Evolutionary conservation across 176 grass and related monocot species (phyloP).

Genomic region (Rhynchospora pubera): DNA sequence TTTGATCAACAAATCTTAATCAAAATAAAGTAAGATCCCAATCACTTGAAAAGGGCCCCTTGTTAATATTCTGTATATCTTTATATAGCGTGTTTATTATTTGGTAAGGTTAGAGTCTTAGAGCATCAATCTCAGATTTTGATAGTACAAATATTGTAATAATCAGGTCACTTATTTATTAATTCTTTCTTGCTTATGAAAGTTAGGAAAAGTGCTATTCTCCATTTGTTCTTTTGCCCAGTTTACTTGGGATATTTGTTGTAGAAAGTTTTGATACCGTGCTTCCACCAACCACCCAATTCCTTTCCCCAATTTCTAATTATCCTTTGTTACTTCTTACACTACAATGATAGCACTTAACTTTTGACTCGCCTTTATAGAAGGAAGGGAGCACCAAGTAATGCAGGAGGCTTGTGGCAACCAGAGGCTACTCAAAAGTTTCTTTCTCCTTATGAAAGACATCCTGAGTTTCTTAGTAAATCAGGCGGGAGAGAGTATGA

Average conservation of each 20-base stretch:
- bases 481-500: conserved; percentile 28
- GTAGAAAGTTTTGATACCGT: no score
- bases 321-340: neutral
- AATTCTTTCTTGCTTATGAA: neutral
- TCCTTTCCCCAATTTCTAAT: neutral
- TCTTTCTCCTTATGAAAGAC: conserved; percentile 28
- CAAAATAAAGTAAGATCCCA: neutral
- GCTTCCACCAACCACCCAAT: neutral
- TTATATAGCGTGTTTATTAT: neutral
- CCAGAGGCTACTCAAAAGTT: conserved; percentile 32
- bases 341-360: neutral
- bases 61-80: neutral
- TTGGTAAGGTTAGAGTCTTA: neutral
- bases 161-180: neutral
- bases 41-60: neutral
- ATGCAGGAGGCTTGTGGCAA: conserved; percentile 26
- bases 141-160: neutral
- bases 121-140: neutral
- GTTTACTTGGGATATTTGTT: neutral
- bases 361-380: neutral
- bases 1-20: neutral
- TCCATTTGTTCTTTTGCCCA: neutral
- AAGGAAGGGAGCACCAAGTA: conserved; percentile 14
- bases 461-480: conserved; percentile 62
- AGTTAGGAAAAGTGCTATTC: neutral